A percentile compares a stretch with the other conserved stretches of the same genome.
phyloP scores from a whole-genome alignment of 78 protist species.

The Creolimax fragrantissima region DNA sequence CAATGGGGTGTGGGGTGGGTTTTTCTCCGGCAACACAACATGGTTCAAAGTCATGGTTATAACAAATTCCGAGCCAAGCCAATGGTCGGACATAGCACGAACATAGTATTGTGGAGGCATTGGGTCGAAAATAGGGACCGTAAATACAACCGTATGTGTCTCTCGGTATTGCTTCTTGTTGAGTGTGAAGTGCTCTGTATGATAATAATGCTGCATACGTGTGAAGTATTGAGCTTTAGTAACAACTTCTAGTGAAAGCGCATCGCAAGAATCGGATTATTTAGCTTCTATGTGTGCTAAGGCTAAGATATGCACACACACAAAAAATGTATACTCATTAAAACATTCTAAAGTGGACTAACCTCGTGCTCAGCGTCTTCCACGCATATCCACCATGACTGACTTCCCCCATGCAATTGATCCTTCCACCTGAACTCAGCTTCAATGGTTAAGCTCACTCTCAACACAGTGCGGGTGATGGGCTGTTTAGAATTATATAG shows the following conservation, averaged over 20 bases:
- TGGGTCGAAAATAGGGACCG: conserved; percentile 83
- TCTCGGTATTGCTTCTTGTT: conserved; percentile 22
- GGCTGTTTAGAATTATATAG: conserved; percentile 62
- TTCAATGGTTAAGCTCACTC: conserved; percentile 46
- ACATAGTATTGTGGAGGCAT: conserved; percentile 80
- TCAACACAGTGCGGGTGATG: conserved; percentile 80
- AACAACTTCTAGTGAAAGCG: too few relatives aligned
- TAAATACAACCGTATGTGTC: conserved; percentile 45
- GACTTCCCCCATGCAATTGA: conserved; percentile 48
- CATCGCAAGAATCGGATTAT: too few relatives aligned
- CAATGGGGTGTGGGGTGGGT: conserved; percentile 85
- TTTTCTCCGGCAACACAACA: conserved; percentile 74
- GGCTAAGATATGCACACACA: too few relatives aligned
- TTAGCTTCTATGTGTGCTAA: too few relatives aligned
- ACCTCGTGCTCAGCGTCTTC: conserved; percentile 28
- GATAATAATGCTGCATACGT: conserved; percentile 71
- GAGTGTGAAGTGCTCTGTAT: conserved; percentile 68
- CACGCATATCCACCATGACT: conserved; percentile 77
- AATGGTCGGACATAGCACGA: conserved; percentile 69
- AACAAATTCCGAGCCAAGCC: conserved; percentile 76
- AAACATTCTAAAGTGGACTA: too few relatives aligned
- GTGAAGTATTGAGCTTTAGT: too few relatives aligned
- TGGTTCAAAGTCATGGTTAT: conserved; percentile 61
- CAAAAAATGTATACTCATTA: too few relatives aligned
- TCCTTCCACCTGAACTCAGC: conserved; percentile 60